Percentiles rank a stretch among this genome's conserved stretches.
phyloP scores from a whole-genome alignment of 1,284 basidiomycete genomes.

The Termitomyces sp. region DNA sequence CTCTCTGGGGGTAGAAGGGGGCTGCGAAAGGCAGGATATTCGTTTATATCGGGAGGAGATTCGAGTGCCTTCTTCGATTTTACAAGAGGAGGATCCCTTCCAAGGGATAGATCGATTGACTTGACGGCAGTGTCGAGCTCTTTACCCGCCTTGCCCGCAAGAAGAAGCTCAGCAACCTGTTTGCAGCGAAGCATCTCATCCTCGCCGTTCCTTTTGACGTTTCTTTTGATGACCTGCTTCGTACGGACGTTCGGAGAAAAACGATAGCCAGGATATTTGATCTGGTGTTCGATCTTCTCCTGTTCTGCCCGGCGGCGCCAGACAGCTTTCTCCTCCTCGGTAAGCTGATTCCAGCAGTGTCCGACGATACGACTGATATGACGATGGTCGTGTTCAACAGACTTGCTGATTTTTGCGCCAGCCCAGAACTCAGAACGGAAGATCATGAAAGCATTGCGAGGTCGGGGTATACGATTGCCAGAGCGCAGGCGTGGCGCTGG shows the following conservation, averaged over 20 bases:
- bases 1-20: slow-evolving; percentile 29
- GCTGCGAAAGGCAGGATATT: slow-evolving; percentile 26
- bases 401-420: slow-evolving; percentile 33
- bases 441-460: slow-evolving; percentile 81
- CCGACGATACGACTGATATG: slow-evolving; percentile 54
- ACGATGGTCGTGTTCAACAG: slow-evolving; percentile 49
- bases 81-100: slow-evolving; percentile 5
- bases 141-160: slow-evolving; percentile 47
- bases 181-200: slow-evolving; percentile 46
- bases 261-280: slow-evolving; percentile 51
- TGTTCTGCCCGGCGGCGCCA: slow-evolving; percentile 50
- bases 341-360: slow-evolving; percentile 46
- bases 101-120: slow-evolving; percentile 23
- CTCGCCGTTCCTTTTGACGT: slow-evolving; percentile 44
- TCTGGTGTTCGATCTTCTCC: slow-evolving; percentile 54
- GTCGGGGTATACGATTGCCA: slow-evolving; percentile 57
- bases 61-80: slow-evolving; percentile 3
- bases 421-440: slow-evolving; percentile 71
- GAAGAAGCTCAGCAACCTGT: slow-evolving; percentile 48
- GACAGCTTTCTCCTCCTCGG: slow-evolving; percentile 39
- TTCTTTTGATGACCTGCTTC: slow-evolving; percentile 40
- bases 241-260: slow-evolving; percentile 44
- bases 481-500: slow-evolving; percentile 17
- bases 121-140: slow-evolving; percentile 45
- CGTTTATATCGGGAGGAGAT: not conserved